Base-by-base conservation (phyloP, 495 filamentous ascomycete species). In the Lasiosphaeriaceae sp. region DNA sequence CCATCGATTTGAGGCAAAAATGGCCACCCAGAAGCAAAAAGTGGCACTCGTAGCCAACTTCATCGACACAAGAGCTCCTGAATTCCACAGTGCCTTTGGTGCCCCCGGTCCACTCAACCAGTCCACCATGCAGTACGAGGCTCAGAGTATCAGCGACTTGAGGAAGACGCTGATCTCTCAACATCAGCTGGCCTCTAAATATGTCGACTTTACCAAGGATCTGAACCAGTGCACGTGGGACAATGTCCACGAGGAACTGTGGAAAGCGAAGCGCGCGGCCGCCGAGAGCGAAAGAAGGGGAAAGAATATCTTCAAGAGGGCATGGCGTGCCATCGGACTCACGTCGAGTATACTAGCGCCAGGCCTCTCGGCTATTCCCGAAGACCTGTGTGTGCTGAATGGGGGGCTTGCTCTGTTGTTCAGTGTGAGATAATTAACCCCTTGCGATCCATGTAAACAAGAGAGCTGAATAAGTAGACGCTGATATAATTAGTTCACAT, bases 401-500 rank as follows among this genome's bases (percentile, higher is more conserved):
- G 62, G 62, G 47, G 62, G 55, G 31, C 46, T 65, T 12, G 62
- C 62, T 19, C 50, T 59, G 22, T 20, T 61, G 1, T 61, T 61
- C 26, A 57, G 54, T 23, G 54, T 61, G 20, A 52, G 58, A 37
- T 8, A 14, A 14, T 14, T 8, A 9, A 8, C 34, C 14, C 12
- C 31, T 35, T 37, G n/a, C n/a, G 9, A 37, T 37, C 34, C 34
- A 8, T 37, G 8, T 2, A 37, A 37, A 14, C 34, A 37, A 9
- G 9, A 37, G 34, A 37, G 34, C 9, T 37, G 9, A 14, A 37
- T 37, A 14, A 14, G 9, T 37, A 37, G 14, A 1, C 34, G 14
- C 34, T 37, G 34, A 8, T 14, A 9, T 14, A 37, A n/a, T n/a
- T n/a, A n/a, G n/a, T n/a, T 37, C 34, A 37, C 20, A 31, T 56